Conservation (phyloP, 805 yeast species). For the Ogataea naganishii region DNA sequence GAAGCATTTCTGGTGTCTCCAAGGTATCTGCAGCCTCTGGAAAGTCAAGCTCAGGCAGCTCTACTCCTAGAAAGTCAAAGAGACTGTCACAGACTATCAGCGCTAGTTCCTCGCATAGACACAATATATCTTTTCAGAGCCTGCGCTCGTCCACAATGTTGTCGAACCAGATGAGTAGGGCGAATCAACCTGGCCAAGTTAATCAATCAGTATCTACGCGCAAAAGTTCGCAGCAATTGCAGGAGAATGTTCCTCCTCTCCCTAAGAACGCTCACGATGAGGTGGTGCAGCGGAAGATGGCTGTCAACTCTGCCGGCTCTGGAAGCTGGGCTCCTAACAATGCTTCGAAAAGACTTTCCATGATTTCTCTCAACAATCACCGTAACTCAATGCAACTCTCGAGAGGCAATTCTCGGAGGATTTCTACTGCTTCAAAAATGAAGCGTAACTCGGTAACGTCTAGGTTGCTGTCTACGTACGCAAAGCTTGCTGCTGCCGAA, state of each 20-base stretch:
- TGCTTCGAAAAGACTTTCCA: conserved; percentile 9
- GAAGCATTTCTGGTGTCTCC: conserved; percentile 23
- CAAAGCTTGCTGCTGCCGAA: conserved; percentile 45
- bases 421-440: conserved; percentile 19
- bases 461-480: conserved; percentile 62
- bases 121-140: conserved; percentile 37
- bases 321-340: background rate
- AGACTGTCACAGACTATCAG: conserved; percentile 32
- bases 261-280: conserved; percentile 12
- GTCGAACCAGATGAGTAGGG: conserved; percentile 13
- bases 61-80: conserved; percentile 26
- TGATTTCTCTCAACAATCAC: conserved; percentile 6
- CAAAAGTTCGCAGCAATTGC: conserved; percentile 8
- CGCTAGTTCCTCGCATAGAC: conserved; percentile 36
- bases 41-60: conserved; percentile 10
- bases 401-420: conserved; percentile 9
- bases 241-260: conserved; percentile 9
- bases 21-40: conserved; percentile 16
- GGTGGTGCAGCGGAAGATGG: conserved; percentile 10
- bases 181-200: conserved; percentile 6
- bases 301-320: conserved; percentile 4
- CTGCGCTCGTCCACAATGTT: conserved; percentile 16
- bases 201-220: background rate
- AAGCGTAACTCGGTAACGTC: conserved; percentile 68
- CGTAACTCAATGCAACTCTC: conserved; percentile 5